Evolutionary conservation across 2,329 filamentous ascomycete species (phyloP), one percentile per base, ranked within the genome.

Genomic region (Trichoderma arundinaceum): DNA sequence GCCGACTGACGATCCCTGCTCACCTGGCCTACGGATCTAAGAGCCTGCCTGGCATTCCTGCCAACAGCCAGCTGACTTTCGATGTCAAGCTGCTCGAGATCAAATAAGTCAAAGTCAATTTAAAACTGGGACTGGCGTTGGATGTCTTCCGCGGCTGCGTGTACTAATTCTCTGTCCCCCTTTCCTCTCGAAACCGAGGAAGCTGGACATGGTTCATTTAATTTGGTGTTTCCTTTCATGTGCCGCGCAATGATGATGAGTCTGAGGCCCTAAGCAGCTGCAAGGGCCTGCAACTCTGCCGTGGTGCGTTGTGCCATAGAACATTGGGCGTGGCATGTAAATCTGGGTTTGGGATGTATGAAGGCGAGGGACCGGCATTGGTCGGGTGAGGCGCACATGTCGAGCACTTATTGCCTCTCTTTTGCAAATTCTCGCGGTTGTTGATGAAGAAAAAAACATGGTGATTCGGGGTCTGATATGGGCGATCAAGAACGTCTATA

Each of bases 1-100:
- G 95, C 74, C 90, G 95, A 72, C 85, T 99, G 74, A 94, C 89
- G 69, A 93, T 99, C 74, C 96, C 96, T 54, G 84, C 95, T 54
- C 83, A 90, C 74, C 88, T 94, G 66, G 96, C 91, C 73, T 99
- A 99, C 79, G 95, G 96, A 80, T 93, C 87, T 81, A 90, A 92
- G 82, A 83, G 85, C 68, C 80, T 91, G 28, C 91, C 92, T 58
- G 93, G 91, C 71, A 98, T 99, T 73, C 95, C 95, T 28, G 86
- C 85, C 73, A 97, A 98, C 87, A 94, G 92, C 78, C 92, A 90
- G 71, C 82, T 99, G 78, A 87, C 91, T 77, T 99, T 99, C 78
- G 96, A 99, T 78, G 85, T 95, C 74, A 95, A 94, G 85, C 83
- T 94, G 62, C 82, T 94, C 63, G 89, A 91, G 79, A 92, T 93